Evolutionary conservation across 345 rosid genomes (phyloP).

Genomic region (Populus deltoides): DNA sequence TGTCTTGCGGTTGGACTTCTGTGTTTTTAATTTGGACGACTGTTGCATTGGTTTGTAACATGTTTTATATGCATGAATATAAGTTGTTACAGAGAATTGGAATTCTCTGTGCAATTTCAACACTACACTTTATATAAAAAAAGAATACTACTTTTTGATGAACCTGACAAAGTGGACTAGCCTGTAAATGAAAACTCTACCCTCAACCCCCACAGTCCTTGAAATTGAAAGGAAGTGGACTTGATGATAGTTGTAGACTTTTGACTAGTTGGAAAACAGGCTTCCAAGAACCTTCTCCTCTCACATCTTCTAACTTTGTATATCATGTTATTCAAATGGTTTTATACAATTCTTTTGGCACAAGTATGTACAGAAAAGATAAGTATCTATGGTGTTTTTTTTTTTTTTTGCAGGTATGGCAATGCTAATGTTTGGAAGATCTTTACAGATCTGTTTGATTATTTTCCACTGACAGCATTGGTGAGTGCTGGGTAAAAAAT

Average conservation of each 20-base stretch:
- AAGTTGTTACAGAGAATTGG: not conserved
- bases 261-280: not conserved
- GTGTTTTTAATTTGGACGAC: not conserved
- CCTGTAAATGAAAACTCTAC: too few relatives aligned
- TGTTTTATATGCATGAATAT: not conserved
- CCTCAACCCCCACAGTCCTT: too few relatives aligned
- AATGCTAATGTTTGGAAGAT: conserved; percentile 92
- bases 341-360: not conserved
- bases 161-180: not conserved
- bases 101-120: not conserved
- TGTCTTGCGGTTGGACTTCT: not conserved
- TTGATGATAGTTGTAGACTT: not conserved
- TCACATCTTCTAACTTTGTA: not conserved
- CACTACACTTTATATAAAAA: not conserved
- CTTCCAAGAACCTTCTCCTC: not conserved
- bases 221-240: not conserved
- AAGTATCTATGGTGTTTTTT: conserved; percentile 16
- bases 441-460: conserved; percentile 91
- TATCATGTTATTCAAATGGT: not conserved
- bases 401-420: conserved; percentile 74
- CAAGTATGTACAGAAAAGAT: not conserved
- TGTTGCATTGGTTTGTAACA: not conserved
- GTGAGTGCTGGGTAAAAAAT: conserved; percentile 42
- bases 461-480: conserved; percentile 94
- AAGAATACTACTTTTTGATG: not conserved